Evolutionary conservation across 139 green algal genomes (phyloP).

Genomic region (Mesotaenium endlicherianum): DNA sequence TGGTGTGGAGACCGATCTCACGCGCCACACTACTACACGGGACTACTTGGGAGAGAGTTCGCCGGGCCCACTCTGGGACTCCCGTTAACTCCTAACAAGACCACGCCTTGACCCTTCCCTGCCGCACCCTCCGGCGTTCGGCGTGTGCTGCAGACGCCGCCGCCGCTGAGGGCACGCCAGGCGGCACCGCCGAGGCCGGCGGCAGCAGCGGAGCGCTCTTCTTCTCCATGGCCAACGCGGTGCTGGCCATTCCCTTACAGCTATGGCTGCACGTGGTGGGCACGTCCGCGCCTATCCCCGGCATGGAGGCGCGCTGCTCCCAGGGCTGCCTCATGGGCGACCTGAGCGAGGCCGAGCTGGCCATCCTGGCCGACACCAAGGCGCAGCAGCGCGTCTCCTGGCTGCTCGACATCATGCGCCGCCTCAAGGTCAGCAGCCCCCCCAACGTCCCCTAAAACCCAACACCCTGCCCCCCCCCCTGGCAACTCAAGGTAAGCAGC

Average conservation of each 20-base stretch:
- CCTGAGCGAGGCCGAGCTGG: background rate
- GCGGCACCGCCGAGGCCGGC: background rate
- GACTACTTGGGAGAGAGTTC: too few relatives aligned
- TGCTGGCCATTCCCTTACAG: conserved; percentile 16
- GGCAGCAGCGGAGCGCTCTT: background rate
- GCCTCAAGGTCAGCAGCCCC: conserved; percentile 4
- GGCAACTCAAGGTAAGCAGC: too few relatives aligned
- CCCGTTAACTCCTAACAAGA: too few relatives aligned
- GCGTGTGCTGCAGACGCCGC: too few relatives aligned
- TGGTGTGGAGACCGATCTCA: too few relatives aligned
- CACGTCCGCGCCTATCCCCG: background rate
- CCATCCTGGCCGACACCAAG: background rate
- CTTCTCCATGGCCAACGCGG: background rate
- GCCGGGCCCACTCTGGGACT: too few relatives aligned
- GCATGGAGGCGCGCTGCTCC: background rate
- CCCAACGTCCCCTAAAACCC: too few relatives aligned
- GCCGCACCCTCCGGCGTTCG: too few relatives aligned
- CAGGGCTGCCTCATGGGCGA: background rate
- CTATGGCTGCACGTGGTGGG: conserved; percentile 13
- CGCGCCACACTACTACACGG: too few relatives aligned
- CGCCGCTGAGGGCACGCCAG: background rate
- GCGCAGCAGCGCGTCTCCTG: background rate
- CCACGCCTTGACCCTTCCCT: too few relatives aligned
- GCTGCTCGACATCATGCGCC: conserved; percentile 1
- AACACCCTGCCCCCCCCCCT: too few relatives aligned